Evolutionary conservation across 2,329 filamentous ascomycete genomes (phyloP).

Genomic region (Fusarium subglutinans): DNA sequence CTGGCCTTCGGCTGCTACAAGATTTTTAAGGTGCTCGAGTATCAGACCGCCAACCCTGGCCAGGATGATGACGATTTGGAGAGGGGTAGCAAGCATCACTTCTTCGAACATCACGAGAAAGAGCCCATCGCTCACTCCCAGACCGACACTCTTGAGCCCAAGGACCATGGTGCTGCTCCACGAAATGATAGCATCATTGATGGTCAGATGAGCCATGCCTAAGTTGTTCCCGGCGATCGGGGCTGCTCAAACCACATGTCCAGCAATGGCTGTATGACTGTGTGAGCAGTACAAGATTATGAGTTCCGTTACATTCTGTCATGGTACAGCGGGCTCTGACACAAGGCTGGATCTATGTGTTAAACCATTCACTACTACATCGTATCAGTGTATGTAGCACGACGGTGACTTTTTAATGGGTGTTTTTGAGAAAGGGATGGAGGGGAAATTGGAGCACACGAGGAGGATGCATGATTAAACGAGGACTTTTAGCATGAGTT

Average conservation of each 20-base stretch:
- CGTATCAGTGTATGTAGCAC: slow-evolving; percentile 26
- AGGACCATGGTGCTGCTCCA: slow-evolving; percentile 11
- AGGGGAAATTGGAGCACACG: background rate
- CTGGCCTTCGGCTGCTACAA: slow-evolving; percentile 61
- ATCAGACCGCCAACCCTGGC: slow-evolving; percentile 59
- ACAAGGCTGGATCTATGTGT: slow-evolving; percentile 20
- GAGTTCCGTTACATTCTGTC: slow-evolving; percentile 3
- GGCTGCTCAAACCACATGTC: background rate
- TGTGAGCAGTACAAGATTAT: slow-evolving; percentile 4
- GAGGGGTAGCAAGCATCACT: slow-evolving; percentile 6
- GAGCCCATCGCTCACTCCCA: slow-evolving; percentile 17
- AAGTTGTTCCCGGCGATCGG: background rate
- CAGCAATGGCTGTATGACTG: slow-evolving; percentile 5
- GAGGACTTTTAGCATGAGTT: slow-evolving; percentile 11
- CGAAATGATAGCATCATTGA: slow-evolving; percentile 38
- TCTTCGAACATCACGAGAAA: slow-evolving; percentile 6
- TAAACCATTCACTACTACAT: slow-evolving; percentile 13
- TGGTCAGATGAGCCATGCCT: slow-evolving; percentile 25
- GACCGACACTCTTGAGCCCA: slow-evolving; percentile 30
- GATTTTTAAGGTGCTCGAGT: slow-evolving; percentile 61
- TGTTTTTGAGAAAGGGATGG: background rate
- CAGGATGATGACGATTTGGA: slow-evolving; percentile 55
- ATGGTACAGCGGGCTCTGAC: slow-evolving; percentile 7
- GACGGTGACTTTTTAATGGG: background rate
- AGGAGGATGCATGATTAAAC: slow-evolving; percentile 5